A percentile compares a stretch with the other conserved stretches of the same genome.
phyloP scores from a whole-genome alignment of 768 basidiomycete species.

The Amanita polypyramis region DNA sequence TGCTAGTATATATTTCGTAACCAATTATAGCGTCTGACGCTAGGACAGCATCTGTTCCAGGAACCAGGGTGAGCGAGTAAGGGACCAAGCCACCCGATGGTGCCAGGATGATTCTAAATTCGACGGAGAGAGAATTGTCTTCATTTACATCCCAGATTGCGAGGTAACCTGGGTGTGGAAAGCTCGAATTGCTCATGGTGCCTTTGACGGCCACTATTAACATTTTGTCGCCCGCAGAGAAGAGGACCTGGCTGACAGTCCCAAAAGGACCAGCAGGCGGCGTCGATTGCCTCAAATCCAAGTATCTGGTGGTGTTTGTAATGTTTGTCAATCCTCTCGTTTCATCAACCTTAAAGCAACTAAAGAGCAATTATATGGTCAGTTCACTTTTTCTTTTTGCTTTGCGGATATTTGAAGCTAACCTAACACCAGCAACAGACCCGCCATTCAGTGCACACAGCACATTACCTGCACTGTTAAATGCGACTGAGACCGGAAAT shows the following conservation, averaged over 20 bases:
- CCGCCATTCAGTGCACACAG: constrained; percentile 36
- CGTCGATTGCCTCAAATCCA: constrained; percentile 39
- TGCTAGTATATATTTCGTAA: constrained; percentile 24
- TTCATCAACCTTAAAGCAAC: constrained; percentile 31
- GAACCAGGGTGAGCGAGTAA: constrained; percentile 36
- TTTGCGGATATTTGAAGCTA: neutral
- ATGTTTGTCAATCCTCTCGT: constrained; percentile 29
- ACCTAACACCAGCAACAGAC: constrained; percentile 31
- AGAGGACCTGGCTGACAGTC: constrained; percentile 33
- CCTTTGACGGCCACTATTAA: constrained; percentile 43
- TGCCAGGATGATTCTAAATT: constrained; percentile 26
- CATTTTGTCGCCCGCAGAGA: constrained; percentile 33
- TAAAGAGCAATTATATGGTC: neutral
- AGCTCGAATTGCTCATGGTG: constrained; percentile 21
- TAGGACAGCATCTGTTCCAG: constrained; percentile 28
- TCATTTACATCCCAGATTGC: too few species aligned
- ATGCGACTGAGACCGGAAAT: constrained; percentile 15
- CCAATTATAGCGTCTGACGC: constrained; percentile 30
- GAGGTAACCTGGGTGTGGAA: constrained; percentile 37
- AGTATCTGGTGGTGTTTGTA: constrained; percentile 29
- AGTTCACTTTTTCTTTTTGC: neutral
- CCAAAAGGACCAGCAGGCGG: constrained; percentile 38
- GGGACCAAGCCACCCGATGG: constrained; percentile 32
- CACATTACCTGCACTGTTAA: constrained; percentile 21
- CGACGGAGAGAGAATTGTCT: constrained; percentile 36